Conservation (phyloP, 495 filamentous ascomycete genomes). For the Talaromyces stipitatus region DNA sequence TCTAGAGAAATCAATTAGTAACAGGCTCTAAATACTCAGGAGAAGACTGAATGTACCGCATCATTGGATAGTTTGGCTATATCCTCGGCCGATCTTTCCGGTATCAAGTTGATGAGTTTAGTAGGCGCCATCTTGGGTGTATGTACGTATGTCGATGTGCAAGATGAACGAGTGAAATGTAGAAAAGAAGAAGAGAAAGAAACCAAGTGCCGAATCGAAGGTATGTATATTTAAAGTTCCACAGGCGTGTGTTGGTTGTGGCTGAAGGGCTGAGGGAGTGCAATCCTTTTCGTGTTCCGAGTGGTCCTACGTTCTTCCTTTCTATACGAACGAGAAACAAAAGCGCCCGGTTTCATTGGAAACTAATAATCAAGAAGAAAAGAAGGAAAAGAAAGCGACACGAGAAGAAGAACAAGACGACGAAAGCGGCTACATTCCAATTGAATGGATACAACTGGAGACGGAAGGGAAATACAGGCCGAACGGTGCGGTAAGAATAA, state of each 20-base stretch:
- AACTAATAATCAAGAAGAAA: neutral
- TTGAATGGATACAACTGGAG: neutral
- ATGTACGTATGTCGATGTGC: neutral
- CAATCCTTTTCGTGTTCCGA: neutral
- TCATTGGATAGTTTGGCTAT: neutral
- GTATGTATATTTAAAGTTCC: neutral
- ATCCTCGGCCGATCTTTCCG: neutral
- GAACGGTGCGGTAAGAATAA: neutral
- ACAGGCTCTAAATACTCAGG: neutral
- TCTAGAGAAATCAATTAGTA: neutral
- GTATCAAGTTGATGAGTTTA: neutral
- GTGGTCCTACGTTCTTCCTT: neutral
- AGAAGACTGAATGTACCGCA: neutral
- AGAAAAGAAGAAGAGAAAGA: neutral
- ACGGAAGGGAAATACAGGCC: neutral
- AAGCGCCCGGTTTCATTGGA: neutral
- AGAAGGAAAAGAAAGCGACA: neutral
- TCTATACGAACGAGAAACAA: neutral
- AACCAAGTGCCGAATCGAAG: neutral
- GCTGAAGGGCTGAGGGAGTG: neutral
- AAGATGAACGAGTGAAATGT: neutral
- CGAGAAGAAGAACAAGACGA: neutral
- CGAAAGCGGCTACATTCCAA: neutral
- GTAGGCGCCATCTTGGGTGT: neutral
- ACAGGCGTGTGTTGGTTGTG: neutral